These are phyloP conservation scores for Trypanosoma mega DNA, from an alignment of 208 protist species.

Conservation along the genomic window DNA sequence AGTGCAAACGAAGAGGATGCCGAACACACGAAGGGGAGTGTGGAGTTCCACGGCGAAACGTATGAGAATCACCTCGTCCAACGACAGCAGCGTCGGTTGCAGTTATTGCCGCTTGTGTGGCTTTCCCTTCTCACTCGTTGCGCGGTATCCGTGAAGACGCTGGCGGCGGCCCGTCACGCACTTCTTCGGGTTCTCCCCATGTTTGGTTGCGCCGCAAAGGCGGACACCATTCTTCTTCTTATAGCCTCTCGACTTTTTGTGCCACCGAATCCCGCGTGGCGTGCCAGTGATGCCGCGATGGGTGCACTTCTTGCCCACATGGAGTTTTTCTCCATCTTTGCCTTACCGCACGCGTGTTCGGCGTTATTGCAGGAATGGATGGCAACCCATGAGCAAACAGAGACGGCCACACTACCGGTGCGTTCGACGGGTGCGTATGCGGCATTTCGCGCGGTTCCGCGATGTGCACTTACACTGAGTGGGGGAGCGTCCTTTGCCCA, in stretches of 20 bases:
- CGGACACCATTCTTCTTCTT: conserved; percentile 33
- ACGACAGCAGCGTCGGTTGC: conserved; percentile 59
- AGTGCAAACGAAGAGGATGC: not conserved
- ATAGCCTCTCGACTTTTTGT: conserved; percentile 30
- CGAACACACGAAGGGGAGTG: conserved; percentile 11
- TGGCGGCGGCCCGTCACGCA: conserved; percentile 38
- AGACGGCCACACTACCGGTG: conserved; percentile 6
- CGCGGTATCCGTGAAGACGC: not conserved
- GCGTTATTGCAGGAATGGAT: conserved; percentile 24
- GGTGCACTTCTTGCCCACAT: conserved; percentile 22
- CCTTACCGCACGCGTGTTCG: not conserved
- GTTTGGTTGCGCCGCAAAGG: conserved; percentile 34
- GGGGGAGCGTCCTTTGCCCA: conserved; percentile 23
- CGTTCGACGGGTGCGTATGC: conserved; percentile 28
- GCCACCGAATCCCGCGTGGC: not conserved
- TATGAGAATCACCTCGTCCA: conserved; percentile 3
- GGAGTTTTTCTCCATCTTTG: conserved; percentile 1
- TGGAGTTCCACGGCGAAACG: no score
- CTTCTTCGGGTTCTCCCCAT: conserved; percentile 40
- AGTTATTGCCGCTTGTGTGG: conserved; percentile 76
- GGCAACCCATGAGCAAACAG: conserved; percentile 10
- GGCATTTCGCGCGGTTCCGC: conserved; percentile 44
- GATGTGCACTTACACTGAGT: conserved; percentile 11
- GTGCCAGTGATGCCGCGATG: conserved; percentile 19
- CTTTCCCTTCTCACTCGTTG: conserved; percentile 36